A percentile compares a stretch with the other conserved stretches of the same genome.
Conservation (phyloP, 208 protist genomes). For the Phytomonas sp. region DNA sequence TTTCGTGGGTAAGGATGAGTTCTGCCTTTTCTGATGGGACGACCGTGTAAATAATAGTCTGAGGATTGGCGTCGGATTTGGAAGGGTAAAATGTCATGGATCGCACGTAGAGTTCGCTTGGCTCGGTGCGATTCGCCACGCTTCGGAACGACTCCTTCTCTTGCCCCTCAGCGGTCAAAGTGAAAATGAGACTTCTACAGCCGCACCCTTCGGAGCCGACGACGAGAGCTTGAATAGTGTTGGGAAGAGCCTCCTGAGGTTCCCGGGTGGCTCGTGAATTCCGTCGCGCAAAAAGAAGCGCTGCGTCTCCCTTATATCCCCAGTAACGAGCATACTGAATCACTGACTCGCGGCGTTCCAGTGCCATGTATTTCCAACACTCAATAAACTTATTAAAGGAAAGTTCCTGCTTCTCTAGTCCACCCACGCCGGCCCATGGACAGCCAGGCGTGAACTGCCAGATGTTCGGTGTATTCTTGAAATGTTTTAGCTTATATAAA, state of each 20-base stretch:
- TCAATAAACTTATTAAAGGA: slow-evolving; percentile 73
- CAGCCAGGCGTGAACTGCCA: slow-evolving; percentile 81
- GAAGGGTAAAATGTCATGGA: slow-evolving; percentile 50
- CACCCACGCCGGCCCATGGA: slow-evolving; percentile 59
- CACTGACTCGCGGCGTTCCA: slow-evolving; percentile 52
- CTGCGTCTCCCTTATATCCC: slow-evolving; percentile 79
- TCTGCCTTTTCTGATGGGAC: slow-evolving; percentile 24
- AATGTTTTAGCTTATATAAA: slow-evolving; percentile 60
- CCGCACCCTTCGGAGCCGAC: slow-evolving; percentile 44
- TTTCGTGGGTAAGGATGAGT: slow-evolving; percentile 37
- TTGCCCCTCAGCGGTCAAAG: slow-evolving; percentile 23
- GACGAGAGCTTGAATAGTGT: slow-evolving; percentile 67
- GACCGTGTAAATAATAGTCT: slow-evolving; percentile 57
- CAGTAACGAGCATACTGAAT: slow-evolving; percentile 80
- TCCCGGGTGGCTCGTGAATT: slow-evolving; percentile 33
- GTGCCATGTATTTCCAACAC: slow-evolving; percentile 84
- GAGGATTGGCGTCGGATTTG: slow-evolving; percentile 21
- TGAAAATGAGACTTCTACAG: slow-evolving; percentile 38
- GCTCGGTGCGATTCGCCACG: too few relatives aligned
- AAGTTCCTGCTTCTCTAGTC: slow-evolving; percentile 33
- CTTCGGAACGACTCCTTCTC: neutral
- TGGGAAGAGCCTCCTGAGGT: slow-evolving; percentile 41
- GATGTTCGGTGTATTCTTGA: slow-evolving; percentile 34
- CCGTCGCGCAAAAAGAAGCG: slow-evolving; percentile 56
- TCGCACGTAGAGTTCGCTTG: slow-evolving; percentile 20